These are phyloP conservation scores for Kalaharituber pfeilii DNA, from an alignment of 2,329 filamentous ascomycete genomes.

Conservation along the genomic window DNA sequence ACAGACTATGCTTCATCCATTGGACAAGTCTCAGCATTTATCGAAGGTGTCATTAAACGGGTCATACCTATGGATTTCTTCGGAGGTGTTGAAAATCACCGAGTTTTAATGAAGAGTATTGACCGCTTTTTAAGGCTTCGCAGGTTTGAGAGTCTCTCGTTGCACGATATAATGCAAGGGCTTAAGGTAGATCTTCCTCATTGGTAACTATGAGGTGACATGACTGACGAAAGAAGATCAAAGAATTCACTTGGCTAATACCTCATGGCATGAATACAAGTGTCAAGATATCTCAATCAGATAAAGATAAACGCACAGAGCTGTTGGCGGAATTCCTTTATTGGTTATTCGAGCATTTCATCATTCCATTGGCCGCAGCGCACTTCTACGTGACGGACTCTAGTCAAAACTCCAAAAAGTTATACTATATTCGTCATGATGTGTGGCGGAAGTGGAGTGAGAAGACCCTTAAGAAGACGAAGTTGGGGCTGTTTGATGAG, in stretches of 20 bases:
- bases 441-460: conserved; percentile 65
- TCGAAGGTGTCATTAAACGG: conserved; percentile 53
- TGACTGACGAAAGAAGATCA: no score
- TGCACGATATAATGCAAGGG: conserved; percentile 52
- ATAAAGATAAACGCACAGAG: conserved; percentile 58
- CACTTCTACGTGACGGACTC: conserved; percentile 96
- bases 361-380: conserved; percentile 69
- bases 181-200: conserved; percentile 42
- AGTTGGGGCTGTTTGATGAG: conserved; percentile 58
- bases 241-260: conserved; percentile 56
- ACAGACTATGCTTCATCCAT: conserved; percentile 50
- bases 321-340: conserved; percentile 75
- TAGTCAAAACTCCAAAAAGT: conserved; percentile 50
- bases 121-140: conserved; percentile 61
- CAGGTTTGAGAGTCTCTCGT: conserved; percentile 60
- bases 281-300: conserved; percentile 41
- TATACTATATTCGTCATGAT: conserved; percentile 93
- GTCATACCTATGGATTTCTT: conserved; percentile 53
- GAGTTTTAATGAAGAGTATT: conserved; percentile 46
- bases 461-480: conserved; percentile 51
- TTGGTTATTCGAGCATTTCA: conserved; percentile 77
- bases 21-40: conserved; percentile 66
- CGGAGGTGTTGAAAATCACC: conserved; percentile 56
- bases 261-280: conserved; percentile 31
- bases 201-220: no score